A percentile compares a stretch with the other conserved stretches of the same genome.
These are phyloP conservation scores for Trichoderma sp. DNA, from an alignment of 2,329 filamentous ascomycete genomes.

Conservation along the genomic window DNA sequence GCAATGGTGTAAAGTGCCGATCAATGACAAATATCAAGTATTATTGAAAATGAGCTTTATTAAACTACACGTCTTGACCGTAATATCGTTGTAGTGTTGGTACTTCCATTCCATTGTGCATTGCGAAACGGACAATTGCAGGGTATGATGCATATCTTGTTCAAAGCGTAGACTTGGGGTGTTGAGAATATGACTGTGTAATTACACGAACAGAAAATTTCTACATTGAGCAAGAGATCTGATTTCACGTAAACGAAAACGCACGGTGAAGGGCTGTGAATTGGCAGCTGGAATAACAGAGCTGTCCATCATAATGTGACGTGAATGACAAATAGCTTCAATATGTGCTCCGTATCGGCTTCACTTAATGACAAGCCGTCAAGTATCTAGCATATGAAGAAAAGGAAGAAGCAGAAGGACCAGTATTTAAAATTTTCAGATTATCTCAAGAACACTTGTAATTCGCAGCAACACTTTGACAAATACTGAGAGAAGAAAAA, in stretches of 20 bases:
- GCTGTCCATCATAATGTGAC: background rate
- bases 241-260: background rate
- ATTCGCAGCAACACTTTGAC: background rate
- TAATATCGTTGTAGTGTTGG: rapidly evolving
- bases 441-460: background rate
- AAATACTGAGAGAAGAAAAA: background rate
- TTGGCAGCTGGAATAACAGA: background rate
- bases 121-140: background rate
- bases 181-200: background rate
- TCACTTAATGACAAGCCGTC: background rate
- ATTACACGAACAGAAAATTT: background rate
- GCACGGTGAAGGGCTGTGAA: background rate
- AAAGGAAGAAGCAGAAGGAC: background rate
- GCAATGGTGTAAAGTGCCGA: background rate
- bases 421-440: background rate
- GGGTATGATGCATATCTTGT: background rate
- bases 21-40: background rate
- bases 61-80: background rate
- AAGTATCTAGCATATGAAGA: background rate
- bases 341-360: background rate
- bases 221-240: rapidly evolving
- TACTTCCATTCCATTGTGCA: background rate
- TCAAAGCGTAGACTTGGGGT: background rate
- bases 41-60: background rate
- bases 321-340: background rate